Percentiles rank a stretch among this genome's conserved stretches.
Conservation (phyloP, 1,284 basidiomycete species). For the Salmacisia buchloeana region DNA sequence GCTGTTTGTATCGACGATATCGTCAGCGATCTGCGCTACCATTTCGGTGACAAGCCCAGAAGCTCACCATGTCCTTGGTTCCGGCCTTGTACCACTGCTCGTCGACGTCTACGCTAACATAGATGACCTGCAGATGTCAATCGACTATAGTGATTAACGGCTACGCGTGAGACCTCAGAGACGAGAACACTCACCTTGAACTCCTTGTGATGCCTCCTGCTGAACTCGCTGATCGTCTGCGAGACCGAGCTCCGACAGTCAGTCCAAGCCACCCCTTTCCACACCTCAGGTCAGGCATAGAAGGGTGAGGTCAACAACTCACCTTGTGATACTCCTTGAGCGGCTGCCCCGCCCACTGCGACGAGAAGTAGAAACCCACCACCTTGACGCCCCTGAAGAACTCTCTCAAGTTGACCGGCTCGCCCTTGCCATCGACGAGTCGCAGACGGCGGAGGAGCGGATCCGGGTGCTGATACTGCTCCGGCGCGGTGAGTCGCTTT, state of each 20-base stretch:
- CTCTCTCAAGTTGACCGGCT: constrained; percentile 38
- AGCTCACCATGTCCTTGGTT: constrained; percentile 36
- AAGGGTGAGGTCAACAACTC: background rate
- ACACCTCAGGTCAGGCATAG: background rate
- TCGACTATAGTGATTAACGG: background rate
- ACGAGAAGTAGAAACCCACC: constrained; percentile 51
- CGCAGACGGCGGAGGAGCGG: constrained; percentile 49
- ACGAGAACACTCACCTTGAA: constrained; percentile 32
- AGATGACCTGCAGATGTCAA: constrained; percentile 28
- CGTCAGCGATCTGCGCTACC: constrained; percentile 20
- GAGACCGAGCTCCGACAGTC: background rate
- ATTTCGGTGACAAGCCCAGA: constrained; percentile 27
- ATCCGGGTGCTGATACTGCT: constrained; percentile 50
- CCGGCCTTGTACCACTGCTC: constrained; percentile 45
- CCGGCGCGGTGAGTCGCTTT: constrained; percentile 5
- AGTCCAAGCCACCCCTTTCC: constrained; percentile 20
- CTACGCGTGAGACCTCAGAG: background rate
- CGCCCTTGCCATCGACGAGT: constrained; percentile 43
- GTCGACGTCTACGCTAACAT: constrained; percentile 50
- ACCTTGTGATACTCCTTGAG: constrained; percentile 33
- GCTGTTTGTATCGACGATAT: no score
- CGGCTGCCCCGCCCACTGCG: constrained; percentile 40
- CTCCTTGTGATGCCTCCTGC: constrained; percentile 42
- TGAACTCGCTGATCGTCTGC: constrained; percentile 38
- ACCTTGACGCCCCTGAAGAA: constrained; percentile 48